Evolutionary conservation across 257 asterid genomes (phyloP), one percentile per base, ranked within the genome.

Genomic region (Fraxinus americana): DNA sequence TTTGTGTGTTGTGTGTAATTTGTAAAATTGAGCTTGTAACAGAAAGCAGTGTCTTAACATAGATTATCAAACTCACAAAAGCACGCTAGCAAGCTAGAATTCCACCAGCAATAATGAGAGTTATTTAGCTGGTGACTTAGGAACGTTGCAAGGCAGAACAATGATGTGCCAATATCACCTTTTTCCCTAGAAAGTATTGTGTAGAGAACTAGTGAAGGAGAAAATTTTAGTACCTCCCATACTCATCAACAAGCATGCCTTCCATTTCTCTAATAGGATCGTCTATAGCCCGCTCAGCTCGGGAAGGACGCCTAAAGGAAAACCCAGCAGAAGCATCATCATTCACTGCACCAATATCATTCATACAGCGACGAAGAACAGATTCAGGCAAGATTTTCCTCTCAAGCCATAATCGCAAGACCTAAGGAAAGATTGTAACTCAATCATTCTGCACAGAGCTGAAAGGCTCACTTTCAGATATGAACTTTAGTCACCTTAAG

Each of bases 191-290:
- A 27, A 63, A 63, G 35, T 25, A 63, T 25, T 25, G 29, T 63
- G 69, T 63, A 8, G 69, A 16, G 14, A 25, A 63, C 27, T 35
- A 27, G 36, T 63, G 66, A 39, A 12, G 45, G 57, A 78, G 83
- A 73, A 68, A 81, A 77, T 75, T 73, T 25, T 83, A 73, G 59
- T 63, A 96, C 97, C 97, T 92, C 77, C 99, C 99, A 80, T 95
- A 95, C 86, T 95, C 99, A 80, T 95, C 99, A 63, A 95, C 98
- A 81, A 88, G 81, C 96, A 95, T 90, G 84, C 94, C 99, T 83
- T 95, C 99, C 97, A 95, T 95, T 78, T 93, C 99, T 86, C 99
- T 88, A 82, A 95, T 87, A 73, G 99, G 99, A 89, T 95, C 99
- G 78, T 95, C 96, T 78, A 95, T 79, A 81, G 98, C 88, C 71